phyloP scores from a whole-genome alignment of 2,329 filamentous ascomycete genomes.

The Chaetomiaceae sp. region DNA sequence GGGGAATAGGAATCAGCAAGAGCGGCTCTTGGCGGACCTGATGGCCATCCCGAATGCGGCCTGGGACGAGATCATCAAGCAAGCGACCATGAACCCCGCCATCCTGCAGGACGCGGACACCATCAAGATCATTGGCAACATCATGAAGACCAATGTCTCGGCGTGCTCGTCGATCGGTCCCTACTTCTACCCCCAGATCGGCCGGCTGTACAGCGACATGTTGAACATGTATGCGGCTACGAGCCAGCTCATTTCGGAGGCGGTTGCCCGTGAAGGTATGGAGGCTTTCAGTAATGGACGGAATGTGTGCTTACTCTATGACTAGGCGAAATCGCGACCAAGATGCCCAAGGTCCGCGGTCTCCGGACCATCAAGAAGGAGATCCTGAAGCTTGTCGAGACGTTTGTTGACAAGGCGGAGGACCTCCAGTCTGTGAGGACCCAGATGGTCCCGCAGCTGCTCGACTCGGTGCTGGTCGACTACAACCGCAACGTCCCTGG shows the following conservation, averaged over 20 bases:
- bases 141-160: constrained; percentile 99
- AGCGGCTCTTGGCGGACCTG: constrained; percentile 82
- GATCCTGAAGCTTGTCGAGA: constrained; percentile 96
- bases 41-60: constrained; percentile 92
- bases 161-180: constrained; percentile 93
- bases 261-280: constrained; percentile 75
- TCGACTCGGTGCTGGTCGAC: constrained; percentile 90
- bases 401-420: constrained; percentile 96
- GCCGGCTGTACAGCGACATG: constrained; percentile 97
- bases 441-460: constrained; percentile 90
- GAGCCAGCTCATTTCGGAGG: constrained; percentile 92
- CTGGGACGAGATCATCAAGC: constrained; percentile 91
- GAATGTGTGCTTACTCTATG: constrained; percentile 19
- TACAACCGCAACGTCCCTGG: constrained; percentile 97
- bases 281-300: neutral
- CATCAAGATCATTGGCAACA: constrained; percentile 98
- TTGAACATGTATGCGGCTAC: constrained; percentile 97
- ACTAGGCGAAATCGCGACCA: constrained; percentile 82
- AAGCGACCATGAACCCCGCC: constrained; percentile 77
- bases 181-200: constrained; percentile 98
- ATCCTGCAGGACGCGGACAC: constrained; percentile 90
- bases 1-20: constrained; percentile 89
- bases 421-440: constrained; percentile 88
- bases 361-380: constrained; percentile 98
- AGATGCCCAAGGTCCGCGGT: constrained; percentile 94